Evolutionary conservation across 495 filamentous ascomycete species (phyloP), one percentile per base, ranked within the genome.

Genomic region (Filosporella fistucella): DNA sequence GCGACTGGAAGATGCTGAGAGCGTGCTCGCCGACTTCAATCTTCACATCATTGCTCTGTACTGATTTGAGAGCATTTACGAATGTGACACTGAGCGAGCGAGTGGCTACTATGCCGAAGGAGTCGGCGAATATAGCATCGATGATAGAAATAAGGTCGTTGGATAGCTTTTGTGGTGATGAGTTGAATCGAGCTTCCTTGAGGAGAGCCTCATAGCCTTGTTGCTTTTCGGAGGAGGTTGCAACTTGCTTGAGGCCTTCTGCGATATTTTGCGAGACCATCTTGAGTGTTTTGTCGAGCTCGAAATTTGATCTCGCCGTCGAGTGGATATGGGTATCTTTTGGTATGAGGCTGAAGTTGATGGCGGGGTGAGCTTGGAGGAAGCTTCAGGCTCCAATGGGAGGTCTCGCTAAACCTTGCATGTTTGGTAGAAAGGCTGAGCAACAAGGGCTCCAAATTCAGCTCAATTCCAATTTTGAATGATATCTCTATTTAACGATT

Each of bases 1-100:
- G 58, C 7, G 45, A 25, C 20, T 42, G 34, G 28, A 61, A 48
- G 39, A 55, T 49, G 22, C n/a, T 14, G 10, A 61, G 52, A 24
- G 52, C 49, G 37, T 61, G 55, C 33, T 58, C 54, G 40, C 58
- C 58, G 17, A 61, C 58, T 48, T 55, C 41, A 33, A 58, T 58
- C 22, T 58, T 55, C 6, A 51, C 29, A 10, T 58, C 55, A 29
- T 58, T 54, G 49, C 39, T 56, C 0, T 32, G 21, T n/a, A 53
- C 39, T 11, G 35, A 20, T 14, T 49, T 54, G 11, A 61, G 29
- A 5, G 43, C 34, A 10, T 50, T 13, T 22, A 61, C 54, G 28
- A 55, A 58, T 23, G 32, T n/a, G 16, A 37, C 32, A 35, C 32
- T n/a, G 14, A 61, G 58, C 14, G 51, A 48, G 17, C 58, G 43